A percentile compares a stretch with the other conserved stretches of the same genome.
Evolutionary conservation across 495 filamentous ascomycete species (phyloP).

Genomic region (Xylaria grammica): DNA sequence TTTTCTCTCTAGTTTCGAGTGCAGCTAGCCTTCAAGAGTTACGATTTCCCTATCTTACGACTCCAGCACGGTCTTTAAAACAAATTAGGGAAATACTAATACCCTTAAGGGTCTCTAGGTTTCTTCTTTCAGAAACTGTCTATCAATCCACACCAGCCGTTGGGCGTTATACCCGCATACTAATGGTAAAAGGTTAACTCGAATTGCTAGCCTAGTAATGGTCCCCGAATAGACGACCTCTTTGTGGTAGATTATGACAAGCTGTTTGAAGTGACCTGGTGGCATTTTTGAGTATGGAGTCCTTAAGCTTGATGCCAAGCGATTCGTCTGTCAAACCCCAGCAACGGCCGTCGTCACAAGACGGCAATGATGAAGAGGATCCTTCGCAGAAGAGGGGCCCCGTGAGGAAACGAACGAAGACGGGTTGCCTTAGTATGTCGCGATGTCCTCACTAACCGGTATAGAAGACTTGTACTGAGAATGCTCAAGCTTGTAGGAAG

Average conservation of each 20-base stretch:
- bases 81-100: constrained; percentile 12
- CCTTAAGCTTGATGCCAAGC: constrained; percentile 24
- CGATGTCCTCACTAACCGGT: constrained; percentile 9
- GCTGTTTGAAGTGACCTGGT: constrained; percentile 1
- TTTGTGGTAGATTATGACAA: constrained; percentile 15
- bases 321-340: constrained; percentile 28
- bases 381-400: constrained; percentile 37
- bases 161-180: constrained; percentile 11
- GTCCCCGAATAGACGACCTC: background rate
- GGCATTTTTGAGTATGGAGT: constrained; percentile 31
- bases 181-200: constrained; percentile 16
- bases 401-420: constrained; percentile 87
- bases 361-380: constrained; percentile 37
- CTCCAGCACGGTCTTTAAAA: background rate
- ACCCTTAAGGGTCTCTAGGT: background rate
- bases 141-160: constrained; percentile 16
- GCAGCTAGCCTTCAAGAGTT: background rate
- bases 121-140: constrained; percentile 5
- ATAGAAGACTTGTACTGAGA: constrained; percentile 27
- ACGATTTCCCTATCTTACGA: background rate
- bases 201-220: background rate
- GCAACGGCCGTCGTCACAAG: constrained; percentile 30
- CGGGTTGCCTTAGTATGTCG: constrained; percentile 88
- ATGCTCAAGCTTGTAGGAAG: constrained; percentile 77
- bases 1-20: constrained; percentile 2